Base-by-base conservation (phyloP, 2,329 filamentous ascomycete genomes). In the Bipolaris victoriae region DNA sequence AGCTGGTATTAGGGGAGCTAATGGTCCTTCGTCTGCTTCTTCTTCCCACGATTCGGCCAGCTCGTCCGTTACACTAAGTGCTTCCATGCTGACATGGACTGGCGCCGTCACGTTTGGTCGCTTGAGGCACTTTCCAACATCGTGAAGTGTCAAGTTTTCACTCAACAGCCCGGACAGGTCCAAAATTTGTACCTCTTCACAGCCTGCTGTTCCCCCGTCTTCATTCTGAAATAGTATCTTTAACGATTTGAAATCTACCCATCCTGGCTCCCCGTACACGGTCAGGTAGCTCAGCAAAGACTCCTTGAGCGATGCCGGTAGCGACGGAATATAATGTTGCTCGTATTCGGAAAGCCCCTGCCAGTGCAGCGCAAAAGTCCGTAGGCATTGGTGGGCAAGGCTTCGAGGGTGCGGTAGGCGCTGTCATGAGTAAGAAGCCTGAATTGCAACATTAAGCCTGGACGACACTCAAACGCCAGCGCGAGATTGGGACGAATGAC, bases 281-380 rank as follows among this genome's bases (percentile, higher is more conserved):
- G 81, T 78, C 29, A 88, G 66, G 68, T 88, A 88, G 61, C 82
- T 85, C 22, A 88, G 67, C 33, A 89, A 62, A 1, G 79, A 70
- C 58, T 82, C 74, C 62, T 85, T 85, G 5, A 86, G 65, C 39
- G 78, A 77, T 15, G 77, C 71, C 0, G 86, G 84, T 11, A 88
- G 65, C 3, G 81, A 76, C 1, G 78, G 75, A 2, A 88, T 71
- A 48, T 83, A 84, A 16, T 82, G 74, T 53, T 83, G 81, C 63
- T 88, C 84, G 61, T 86, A 86, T 49, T 83, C 79, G 24, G 83
- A 70, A 58, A 88, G 80, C 71, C 81, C 81, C 9, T 78, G 70
- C 86, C 86, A 89, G 22, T 85, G 79, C 22, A 71, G 65, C 2
- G 85, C 84, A 64, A 88, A 81, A 0, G 78, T 77, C 62, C 82